A percentile compares a stretch with the other conserved stretches of the same genome.
These are phyloP conservation scores for Hippophae gyantsensis DNA, from an alignment of 306 rosid genomes.

Conservation along the genomic window DNA sequence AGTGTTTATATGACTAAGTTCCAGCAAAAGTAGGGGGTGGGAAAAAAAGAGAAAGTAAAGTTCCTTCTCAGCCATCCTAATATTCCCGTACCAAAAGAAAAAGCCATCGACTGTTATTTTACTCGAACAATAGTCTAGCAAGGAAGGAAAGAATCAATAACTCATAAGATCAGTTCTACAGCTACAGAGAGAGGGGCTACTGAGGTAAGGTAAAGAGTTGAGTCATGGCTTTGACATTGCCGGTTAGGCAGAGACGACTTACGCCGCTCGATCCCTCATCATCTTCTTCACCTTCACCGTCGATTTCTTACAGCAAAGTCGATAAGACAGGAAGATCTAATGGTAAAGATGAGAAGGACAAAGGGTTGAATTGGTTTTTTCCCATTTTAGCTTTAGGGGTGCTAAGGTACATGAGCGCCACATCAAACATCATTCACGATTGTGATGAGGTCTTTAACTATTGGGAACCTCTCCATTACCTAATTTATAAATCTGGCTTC, in stretches of 20 bases:
- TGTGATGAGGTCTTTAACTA: constrained; percentile 97
- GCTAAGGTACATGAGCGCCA: constrained; percentile 81
- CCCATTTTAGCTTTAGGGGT: constrained; percentile 55
- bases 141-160: constrained; percentile 9
- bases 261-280: constrained; percentile 42
- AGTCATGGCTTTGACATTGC: not conserved
- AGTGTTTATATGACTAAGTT: no score
- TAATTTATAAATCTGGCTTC: constrained; percentile 87
- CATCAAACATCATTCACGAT: constrained; percentile 87
- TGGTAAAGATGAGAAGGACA: constrained; percentile 4
- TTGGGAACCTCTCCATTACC: constrained; percentile 98
- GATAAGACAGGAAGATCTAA: constrained; percentile 29
- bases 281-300: constrained; percentile 24
- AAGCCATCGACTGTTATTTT: no score
- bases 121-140: not conserved
- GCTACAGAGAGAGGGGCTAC: not conserved
- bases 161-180: not conserved
- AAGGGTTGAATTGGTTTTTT: constrained; percentile 60
- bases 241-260: constrained; percentile 65
- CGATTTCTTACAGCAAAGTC: constrained; percentile 46
- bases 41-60: no score
- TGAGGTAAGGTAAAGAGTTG: not conserved
- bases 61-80: no score
- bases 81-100: no score
- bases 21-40: no score